Evolutionary conservation across 345 rosid species (phyloP).

Genomic region (Anacardium occidentale): DNA sequence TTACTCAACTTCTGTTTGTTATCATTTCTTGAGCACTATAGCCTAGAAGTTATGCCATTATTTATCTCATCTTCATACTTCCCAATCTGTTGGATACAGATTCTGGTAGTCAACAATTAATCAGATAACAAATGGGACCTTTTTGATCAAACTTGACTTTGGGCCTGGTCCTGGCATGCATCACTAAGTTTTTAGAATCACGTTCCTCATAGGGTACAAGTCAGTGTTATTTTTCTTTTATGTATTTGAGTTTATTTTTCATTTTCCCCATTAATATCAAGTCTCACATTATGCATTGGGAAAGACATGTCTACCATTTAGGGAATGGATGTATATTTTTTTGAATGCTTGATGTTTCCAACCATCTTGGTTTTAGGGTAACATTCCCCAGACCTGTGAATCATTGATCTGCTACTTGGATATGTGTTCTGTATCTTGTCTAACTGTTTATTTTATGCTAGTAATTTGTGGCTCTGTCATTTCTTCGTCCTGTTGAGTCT

Average conservation of each 20-base stretch:
- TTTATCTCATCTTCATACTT: background rate
- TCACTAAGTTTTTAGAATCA: background rate
- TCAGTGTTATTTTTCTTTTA: background rate
- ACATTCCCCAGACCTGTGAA: too few relatives aligned
- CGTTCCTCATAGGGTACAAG: background rate
- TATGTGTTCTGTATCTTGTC: too few relatives aligned
- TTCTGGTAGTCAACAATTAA: background rate
- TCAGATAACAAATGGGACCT: background rate
- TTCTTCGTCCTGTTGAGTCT: constrained; percentile 1
- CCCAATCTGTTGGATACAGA: background rate
- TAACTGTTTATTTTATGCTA: background rate
- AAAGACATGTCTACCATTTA: background rate
- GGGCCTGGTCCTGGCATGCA: background rate
- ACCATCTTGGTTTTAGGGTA: too few relatives aligned
- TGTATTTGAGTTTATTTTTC: background rate
- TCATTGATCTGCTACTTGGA: too few relatives aligned
- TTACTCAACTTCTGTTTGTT: background rate
- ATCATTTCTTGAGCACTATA: background rate
- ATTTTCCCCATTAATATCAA: background rate
- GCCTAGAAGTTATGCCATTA: background rate
- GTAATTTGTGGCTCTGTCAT: constrained; percentile 1
- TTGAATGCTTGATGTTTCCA: background rate
- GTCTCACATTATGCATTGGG: background rate
- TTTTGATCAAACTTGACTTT: background rate
- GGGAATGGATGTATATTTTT: background rate